Evolutionary conservation across 2,329 filamentous ascomycete species (phyloP), one percentile per base, ranked within the genome.

Genomic region (Pestalotiopsis sp.): DNA sequence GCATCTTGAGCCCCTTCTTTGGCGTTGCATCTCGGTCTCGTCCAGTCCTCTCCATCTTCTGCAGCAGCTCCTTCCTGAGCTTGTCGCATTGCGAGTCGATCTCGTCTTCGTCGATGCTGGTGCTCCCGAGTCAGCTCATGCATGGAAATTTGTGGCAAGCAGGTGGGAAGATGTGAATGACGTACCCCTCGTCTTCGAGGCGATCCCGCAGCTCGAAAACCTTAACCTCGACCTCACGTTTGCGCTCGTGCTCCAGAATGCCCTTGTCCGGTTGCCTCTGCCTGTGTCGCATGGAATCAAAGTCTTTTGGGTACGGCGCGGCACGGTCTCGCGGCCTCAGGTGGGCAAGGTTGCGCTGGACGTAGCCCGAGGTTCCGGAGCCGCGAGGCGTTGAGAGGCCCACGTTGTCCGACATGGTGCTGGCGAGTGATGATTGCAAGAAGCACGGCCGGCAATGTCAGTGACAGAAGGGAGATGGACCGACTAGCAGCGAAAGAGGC

Each of bases 351-450:
- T 98, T 99, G 80, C 94, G 93, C 82, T 98, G 95, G 67, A 99
- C 95, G 79, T 98, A 98, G 78, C 96, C 96, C 1, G 95, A 98
- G 67, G 96, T 99, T 61, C 96, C 96, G 78, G 93, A 97, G 73
- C 96, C 96, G 76, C 96, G 91, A 3, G 96, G 96, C 4, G 96
- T 99, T 67, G 92, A 90, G 75, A 99, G 93, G 68, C 96, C 97
- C 76, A 99, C 96, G 83, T 99, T 99, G 72, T 96, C 94, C 69
- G 94, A 96, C 96, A 98, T 98, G 74, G 40, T 76, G 66, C 13
- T 17, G n/a, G 56, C 56, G 20, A 26, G 52, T 52, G n/a, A 39
- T 24, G 24, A 17, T 30, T 22, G 24, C 58, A 35, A 56, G 14
- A 44, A 44, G 40, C 7, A 10, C 20, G 17, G 44, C 44, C n/a